These are phyloP conservation scores for Ceratocystis destructans DNA, from an alignment of 2,329 filamentous ascomycete genomes.

Conservation along the genomic window DNA sequence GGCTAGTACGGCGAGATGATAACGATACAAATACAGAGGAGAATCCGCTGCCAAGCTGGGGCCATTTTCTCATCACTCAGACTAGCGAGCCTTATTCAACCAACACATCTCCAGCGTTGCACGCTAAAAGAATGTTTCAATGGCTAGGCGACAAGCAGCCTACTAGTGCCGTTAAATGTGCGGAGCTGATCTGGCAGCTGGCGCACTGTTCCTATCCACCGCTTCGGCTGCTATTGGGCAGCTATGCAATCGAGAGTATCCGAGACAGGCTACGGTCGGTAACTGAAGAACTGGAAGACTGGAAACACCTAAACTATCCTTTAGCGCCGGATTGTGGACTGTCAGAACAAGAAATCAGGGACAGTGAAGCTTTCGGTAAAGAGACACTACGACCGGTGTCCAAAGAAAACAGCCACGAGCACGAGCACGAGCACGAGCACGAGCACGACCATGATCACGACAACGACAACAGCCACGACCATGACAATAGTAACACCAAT, in stretches of 20 bases:
- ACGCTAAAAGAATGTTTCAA: conserved; percentile 81
- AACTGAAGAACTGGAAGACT: conserved; percentile 89
- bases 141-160: conserved; percentile 91
- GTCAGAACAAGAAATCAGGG: conserved; percentile 17
- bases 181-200: conserved; percentile 86
- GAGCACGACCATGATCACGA: conserved; percentile 3
- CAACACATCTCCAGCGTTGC: conserved; percentile 67
- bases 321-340: conserved; percentile 16
- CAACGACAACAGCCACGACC: neutral
- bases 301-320: conserved; percentile 64
- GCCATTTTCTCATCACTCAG: conserved; percentile 82
- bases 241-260: conserved; percentile 91
- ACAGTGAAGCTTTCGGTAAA: conserved; percentile 8
- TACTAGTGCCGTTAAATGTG: conserved; percentile 82
- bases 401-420: conserved; percentile 3
- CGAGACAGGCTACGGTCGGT: conserved; percentile 77
- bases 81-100: conserved; percentile 69
- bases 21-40: conserved; percentile 45
- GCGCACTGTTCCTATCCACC: conserved; percentile 93
- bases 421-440: conserved; percentile 12
- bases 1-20: conserved; percentile 65
- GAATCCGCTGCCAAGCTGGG: conserved; percentile 62
- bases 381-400: neutral
- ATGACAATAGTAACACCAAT: too few species aligned
- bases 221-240: conserved; percentile 70